Conservation (phyloP, 495 filamentous ascomycete genomes). For the Lindgomyces ingoldianus region DNA sequence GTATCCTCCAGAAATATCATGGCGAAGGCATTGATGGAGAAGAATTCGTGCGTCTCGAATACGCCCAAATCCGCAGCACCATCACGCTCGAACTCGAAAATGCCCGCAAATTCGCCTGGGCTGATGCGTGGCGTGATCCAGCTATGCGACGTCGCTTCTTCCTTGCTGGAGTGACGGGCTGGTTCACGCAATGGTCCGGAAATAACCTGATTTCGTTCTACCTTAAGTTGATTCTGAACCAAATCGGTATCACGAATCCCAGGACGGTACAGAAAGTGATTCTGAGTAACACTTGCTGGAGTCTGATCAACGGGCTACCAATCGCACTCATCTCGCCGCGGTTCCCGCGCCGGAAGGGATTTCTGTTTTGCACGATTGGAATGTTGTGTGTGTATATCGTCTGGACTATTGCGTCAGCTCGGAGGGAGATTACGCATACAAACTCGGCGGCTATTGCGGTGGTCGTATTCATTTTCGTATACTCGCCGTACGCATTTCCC, state of each 20-base stretch:
- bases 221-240: slow-evolving; percentile 32
- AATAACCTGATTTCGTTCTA: slow-evolving; percentile 37
- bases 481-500: slow-evolving; percentile 22
- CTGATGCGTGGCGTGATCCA: slow-evolving; percentile 20
- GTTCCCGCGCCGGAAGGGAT: slow-evolving; percentile 36
- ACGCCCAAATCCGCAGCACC: slow-evolving; percentile 24
- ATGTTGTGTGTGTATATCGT: slow-evolving; percentile 33
- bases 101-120: slow-evolving; percentile 28
- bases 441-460: slow-evolving; percentile 27
- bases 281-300: slow-evolving; percentile 37
- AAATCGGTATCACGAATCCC: slow-evolving; percentile 36
- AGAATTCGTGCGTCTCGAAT: slow-evolving; percentile 23
- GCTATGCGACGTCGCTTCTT: slow-evolving; percentile 30
- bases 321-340: slow-evolving; percentile 32
- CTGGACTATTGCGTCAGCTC: slow-evolving; percentile 35
- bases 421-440: slow-evolving; percentile 6
- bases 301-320: slow-evolving; percentile 26
- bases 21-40: slow-evolving; percentile 23
- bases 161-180: slow-evolving; percentile 16
- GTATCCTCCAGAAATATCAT: slow-evolving; percentile 29
- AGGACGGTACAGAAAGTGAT: slow-evolving; percentile 33
- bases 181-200: slow-evolving; percentile 31
- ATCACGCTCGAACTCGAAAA: slow-evolving; percentile 29
- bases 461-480: slow-evolving; percentile 29
- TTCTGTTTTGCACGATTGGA: slow-evolving; percentile 21